A percentile compares a stretch with the other conserved stretches of the same genome.
Evolutionary conservation across 306 rosid species (phyloP).

Genomic region (Cyclanthera cordifolia): DNA sequence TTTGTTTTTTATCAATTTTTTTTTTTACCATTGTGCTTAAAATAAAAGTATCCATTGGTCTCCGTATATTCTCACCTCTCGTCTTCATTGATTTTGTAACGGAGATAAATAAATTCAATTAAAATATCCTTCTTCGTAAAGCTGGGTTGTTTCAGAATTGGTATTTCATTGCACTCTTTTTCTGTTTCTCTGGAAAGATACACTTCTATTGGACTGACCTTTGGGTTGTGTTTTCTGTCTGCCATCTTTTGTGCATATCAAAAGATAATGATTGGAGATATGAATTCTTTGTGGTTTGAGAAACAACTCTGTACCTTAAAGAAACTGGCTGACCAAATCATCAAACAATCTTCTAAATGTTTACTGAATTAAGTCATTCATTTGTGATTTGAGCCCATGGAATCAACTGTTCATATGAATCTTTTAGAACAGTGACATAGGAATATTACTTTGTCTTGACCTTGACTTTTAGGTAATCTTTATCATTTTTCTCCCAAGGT

Average conservation of each 20-base stretch:
- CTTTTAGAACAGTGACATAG: neutral
- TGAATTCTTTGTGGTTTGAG: neutral
- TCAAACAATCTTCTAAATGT: neutral
- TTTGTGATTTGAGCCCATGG: neutral
- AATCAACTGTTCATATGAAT: slow-evolving; percentile 6
- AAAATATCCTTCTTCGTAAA: neutral
- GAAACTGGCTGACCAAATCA: slow-evolving; percentile 1
- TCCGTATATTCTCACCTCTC: neutral
- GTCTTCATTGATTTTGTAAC: neutral
- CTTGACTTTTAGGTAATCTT: neutral
- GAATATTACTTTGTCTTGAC: neutral
- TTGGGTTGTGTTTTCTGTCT: neutral
- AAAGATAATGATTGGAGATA: slow-evolving; percentile 10
- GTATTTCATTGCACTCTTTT: too few species aligned
- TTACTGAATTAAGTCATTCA: neutral
- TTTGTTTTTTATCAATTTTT: too few species aligned
- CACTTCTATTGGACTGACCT: too few species aligned
- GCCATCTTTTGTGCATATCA: slow-evolving; percentile 6
- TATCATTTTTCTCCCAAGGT: neutral
- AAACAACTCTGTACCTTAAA: slow-evolving; percentile 1
- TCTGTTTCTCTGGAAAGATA: too few species aligned
- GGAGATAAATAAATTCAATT: neutral
- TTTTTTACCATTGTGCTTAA: neutral
- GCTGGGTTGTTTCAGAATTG: slow-evolving; percentile 3
- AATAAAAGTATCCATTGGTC: neutral